Percentiles rank a stretch among this genome's conserved stretches.
These are phyloP conservation scores for Claviceps sp. DNA, from an alignment of 2,329 filamentous ascomycete species.

Conservation along the genomic window DNA sequence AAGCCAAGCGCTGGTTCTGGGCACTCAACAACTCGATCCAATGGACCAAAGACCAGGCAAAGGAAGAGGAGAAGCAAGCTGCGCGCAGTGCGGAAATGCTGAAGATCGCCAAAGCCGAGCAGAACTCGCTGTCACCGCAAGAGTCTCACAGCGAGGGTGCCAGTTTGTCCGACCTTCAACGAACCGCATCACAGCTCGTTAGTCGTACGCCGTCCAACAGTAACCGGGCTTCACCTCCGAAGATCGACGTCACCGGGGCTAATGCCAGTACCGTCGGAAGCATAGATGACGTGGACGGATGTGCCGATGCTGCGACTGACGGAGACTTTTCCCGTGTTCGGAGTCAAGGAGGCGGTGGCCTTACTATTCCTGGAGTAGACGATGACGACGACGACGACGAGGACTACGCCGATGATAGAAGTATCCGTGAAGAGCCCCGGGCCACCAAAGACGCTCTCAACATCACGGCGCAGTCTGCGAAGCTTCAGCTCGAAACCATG, in stretches of 20 bases:
- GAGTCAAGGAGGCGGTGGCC: slow-evolving; percentile 19
- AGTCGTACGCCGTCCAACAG: slow-evolving; percentile 14
- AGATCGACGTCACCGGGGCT: slow-evolving; percentile 22
- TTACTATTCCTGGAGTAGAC: slow-evolving; percentile 20
- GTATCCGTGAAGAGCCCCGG: slow-evolving; percentile 58
- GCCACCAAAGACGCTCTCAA: slow-evolving; percentile 87
- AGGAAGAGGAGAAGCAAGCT: slow-evolving; percentile 70
- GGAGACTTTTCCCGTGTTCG: slow-evolving; percentile 25
- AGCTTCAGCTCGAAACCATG: slow-evolving; percentile 81
- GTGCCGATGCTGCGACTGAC: slow-evolving; percentile 32
- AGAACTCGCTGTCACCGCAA: slow-evolving; percentile 35
- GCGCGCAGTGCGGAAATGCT: slow-evolving; percentile 62
- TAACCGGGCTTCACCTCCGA: slow-evolving; percentile 17
- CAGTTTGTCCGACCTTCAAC: slow-evolving; percentile 33
- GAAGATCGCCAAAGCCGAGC: slow-evolving; percentile 67
- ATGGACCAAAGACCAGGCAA: slow-evolving; percentile 94
- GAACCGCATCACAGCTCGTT: slow-evolving; percentile 31
- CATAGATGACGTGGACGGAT: slow-evolving; percentile 36
- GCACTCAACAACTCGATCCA: slow-evolving; percentile 97
- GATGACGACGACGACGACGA: slow-evolving; percentile 55
- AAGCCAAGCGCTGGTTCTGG: slow-evolving; percentile 99
- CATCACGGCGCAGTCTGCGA: slow-evolving; percentile 91
- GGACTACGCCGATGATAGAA: slow-evolving; percentile 62
- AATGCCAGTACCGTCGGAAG: slow-evolving; percentile 38
- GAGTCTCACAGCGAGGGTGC: slow-evolving; percentile 37